Base-by-base conservation (phyloP, 1,284 basidiomycete species). In the Malassezia nana region DNA sequence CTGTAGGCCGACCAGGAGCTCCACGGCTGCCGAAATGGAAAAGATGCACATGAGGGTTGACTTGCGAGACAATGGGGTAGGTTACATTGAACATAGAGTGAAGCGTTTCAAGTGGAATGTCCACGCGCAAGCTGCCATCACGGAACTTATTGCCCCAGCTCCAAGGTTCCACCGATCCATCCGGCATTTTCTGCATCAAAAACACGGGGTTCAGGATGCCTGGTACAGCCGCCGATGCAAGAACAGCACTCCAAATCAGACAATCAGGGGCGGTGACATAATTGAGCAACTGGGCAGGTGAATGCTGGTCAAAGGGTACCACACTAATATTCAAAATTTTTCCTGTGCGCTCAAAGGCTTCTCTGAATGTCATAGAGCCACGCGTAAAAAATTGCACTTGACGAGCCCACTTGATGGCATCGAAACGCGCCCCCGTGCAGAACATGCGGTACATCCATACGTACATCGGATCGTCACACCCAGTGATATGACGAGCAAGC, bases 21-120 rank as follows among this genome's bases (percentile, higher is more conserved):
- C 92, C 92, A 64, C 88, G 81, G 26, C 89, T 86, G 0, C 89
- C 89, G 68, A 95, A 96, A 77, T 94, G 92, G 78, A 98, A 98
- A n/a, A 96, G 69, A 75, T 96, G 92, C 10, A 98, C 89, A 74
- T 98, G 94, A 0, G 91, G 92, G 68, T 96, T 98, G 26, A 88
- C 90, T 77, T 91, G 91, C 0, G 87, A 90, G 30, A 98, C 92
- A 44, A 96, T 85, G 1, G 89, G 87, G 74, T 94, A 85, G 60
- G 90, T 95, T 56, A 94, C 90, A 57, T 76, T 89, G 62, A 64
- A 76, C 26, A 71, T 64, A 6, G 75, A 61, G 70, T 96, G 92
- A 28, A 96, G 78, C 35, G 84, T 81, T 74, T 92, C 88, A 10
- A 95, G 79, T 2, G 92, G 92, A 58, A 98, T 95, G 74, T 98